Conservation (phyloP, 1,139 yeast species). For the Geotrichum klebahnii region DNA sequence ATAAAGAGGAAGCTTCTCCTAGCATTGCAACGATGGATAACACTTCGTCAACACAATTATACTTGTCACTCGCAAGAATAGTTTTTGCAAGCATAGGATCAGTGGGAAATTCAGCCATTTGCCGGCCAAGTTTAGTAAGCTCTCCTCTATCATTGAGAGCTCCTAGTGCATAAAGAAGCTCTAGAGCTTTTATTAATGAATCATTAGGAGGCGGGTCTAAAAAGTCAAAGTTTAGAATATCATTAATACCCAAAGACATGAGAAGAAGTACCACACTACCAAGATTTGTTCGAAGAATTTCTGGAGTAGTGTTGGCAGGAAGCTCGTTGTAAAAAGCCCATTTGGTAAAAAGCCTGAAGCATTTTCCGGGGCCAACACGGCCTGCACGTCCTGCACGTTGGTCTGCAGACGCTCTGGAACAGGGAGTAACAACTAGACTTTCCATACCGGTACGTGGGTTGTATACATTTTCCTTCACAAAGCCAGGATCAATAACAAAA, state of each 20-base stretch:
- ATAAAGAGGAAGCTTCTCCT: slow-evolving; percentile 72
- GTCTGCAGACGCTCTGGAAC: slow-evolving; percentile 91
- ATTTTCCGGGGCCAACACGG: slow-evolving; percentile 92
- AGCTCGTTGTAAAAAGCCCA: slow-evolving; percentile 78
- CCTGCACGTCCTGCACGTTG: slow-evolving; percentile 98
- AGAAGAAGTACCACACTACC: slow-evolving; percentile 69
- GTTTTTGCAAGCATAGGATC: slow-evolving; percentile 86
- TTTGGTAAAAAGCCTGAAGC: slow-evolving; percentile 82
- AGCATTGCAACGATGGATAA: slow-evolving; percentile 74
- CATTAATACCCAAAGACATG: slow-evolving; percentile 76
- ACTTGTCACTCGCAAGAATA: slow-evolving; percentile 57
- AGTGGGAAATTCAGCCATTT: slow-evolving; percentile 89
- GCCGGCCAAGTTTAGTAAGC: slow-evolving; percentile 71
- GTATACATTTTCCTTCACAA: slow-evolving; percentile 80
- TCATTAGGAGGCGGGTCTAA: slow-evolving; percentile 80
- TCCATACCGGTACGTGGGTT: slow-evolving; percentile 89
- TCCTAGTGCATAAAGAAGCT: slow-evolving; percentile 76
- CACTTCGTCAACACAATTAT: slow-evolving; percentile 60
- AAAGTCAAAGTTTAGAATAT: slow-evolving; percentile 77
- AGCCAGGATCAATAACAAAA: slow-evolving; percentile 89
- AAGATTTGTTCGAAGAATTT: slow-evolving; percentile 76
- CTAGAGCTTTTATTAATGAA: slow-evolving; percentile 70
- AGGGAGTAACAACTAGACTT: slow-evolving; percentile 74
- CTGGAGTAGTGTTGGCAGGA: slow-evolving; percentile 79
- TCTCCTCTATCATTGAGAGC: slow-evolving; percentile 79